phyloP scores from a whole-genome alignment of 164 flowering plant species.

The Stephania yunnanensis region DNA sequence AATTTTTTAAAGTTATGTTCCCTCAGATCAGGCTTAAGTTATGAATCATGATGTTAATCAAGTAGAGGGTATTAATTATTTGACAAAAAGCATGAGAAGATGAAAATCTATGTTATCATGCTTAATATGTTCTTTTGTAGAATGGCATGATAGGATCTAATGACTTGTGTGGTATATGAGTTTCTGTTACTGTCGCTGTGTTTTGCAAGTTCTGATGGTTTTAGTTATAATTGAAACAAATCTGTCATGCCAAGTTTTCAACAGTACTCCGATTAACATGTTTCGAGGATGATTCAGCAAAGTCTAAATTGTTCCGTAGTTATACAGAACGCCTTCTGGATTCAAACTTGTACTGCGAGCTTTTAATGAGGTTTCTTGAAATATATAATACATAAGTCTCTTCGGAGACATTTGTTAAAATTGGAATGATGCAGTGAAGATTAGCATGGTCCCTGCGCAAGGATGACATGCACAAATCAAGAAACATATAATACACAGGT shows the following conservation, averaged over 20 bases:
- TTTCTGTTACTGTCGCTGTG: not conserved
- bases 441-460: no score
- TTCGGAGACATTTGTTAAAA: no score
- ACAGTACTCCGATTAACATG: not conserved
- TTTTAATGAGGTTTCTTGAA: not conserved
- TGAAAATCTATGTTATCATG: no score
- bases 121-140: no score
- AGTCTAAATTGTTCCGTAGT: not conserved
- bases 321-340: not conserved
- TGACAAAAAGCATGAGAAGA: no score
- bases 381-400: not conserved
- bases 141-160: no score
- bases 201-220: not conserved
- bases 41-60: not conserved
- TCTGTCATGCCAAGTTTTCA: not conserved
- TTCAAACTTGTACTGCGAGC: not conserved
- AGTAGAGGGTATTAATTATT: no score
- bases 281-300: not conserved
- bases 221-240: not conserved
- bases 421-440: no score
- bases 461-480: no score
- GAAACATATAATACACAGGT: not conserved
- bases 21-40: no score
- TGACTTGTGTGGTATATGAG: not conserved
- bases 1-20: slow-evolving; percentile 1